phyloP scores from a whole-genome alignment of 345 rosid species.

The Populus davidiana region DNA sequence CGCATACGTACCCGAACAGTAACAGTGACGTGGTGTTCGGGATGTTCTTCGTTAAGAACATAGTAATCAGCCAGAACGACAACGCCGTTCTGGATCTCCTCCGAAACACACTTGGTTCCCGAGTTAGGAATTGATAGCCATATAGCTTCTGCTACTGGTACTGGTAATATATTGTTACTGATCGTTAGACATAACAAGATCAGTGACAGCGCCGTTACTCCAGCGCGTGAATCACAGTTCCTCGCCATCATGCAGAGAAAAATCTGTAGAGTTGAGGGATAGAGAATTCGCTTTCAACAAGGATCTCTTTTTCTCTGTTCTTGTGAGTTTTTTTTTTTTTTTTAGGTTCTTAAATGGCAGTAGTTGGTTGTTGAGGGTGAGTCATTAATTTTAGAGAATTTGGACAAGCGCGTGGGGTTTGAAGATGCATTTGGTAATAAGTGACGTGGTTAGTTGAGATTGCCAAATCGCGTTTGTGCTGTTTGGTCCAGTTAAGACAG shows the following conservation, averaged over 20 bases:
- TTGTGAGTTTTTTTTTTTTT: no score
- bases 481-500: slow-evolving; percentile 2
- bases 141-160: slow-evolving; percentile 51
- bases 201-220: slow-evolving; percentile 10
- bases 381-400: no score
- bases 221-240: slow-evolving; percentile 2
- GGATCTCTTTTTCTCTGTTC: no score
- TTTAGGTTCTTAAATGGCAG: no score
- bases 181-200: slow-evolving; percentile 22
- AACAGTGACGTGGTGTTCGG: slow-evolving; percentile 40
- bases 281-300: background rate
- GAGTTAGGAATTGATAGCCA: slow-evolving; percentile 78
- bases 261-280: background rate
- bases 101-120: slow-evolving; percentile 89
- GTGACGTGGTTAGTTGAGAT: slow-evolving; percentile 1
- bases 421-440: background rate
- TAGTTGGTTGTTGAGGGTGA: no score
- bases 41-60: slow-evolving; percentile 60
- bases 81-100: slow-evolving; percentile 81
- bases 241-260: slow-evolving; percentile 10
- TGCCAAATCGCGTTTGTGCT: background rate
- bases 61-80: slow-evolving; percentile 78
- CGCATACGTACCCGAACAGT: slow-evolving; percentile 48
- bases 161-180: slow-evolving; percentile 22
- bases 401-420: slow-evolving; percentile 5